phyloP scores from a whole-genome alignment of 495 filamentous ascomycete species.

The Hypoxylon fuscum region DNA sequence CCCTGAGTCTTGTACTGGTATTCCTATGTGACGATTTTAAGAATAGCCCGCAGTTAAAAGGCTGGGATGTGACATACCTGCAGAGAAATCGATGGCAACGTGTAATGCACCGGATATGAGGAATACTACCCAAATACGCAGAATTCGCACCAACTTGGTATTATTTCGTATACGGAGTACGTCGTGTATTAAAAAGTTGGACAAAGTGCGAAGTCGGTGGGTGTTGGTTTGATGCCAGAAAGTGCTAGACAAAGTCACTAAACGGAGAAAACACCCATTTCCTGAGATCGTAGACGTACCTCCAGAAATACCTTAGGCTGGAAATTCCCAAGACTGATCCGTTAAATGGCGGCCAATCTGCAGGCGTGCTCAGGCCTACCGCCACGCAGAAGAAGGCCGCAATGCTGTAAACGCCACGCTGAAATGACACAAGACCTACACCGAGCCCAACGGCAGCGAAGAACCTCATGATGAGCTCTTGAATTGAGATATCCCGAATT shows the following conservation, averaged over 20 bases:
- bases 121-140: constrained; percentile 12
- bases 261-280: no score
- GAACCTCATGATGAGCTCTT: constrained; percentile 20
- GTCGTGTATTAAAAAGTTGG: constrained; percentile 16
- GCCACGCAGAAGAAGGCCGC: constrained; percentile 19
- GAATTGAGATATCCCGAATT: constrained; percentile 13
- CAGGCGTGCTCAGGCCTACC: constrained; percentile 5
- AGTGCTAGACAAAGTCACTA: constrained; percentile 3
- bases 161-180: constrained; percentile 4
- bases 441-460: constrained; percentile 20
- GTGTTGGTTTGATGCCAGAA: constrained; percentile 25
- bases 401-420: constrained; percentile 12
- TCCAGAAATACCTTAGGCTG: constrained; percentile 21
- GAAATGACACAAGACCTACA: constrained; percentile 15
- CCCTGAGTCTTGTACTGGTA: constrained; percentile 13
- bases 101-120: constrained; percentile 16
- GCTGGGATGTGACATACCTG: constrained; percentile 3
- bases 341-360: constrained; percentile 19
- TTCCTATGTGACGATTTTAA: constrained; percentile 1
- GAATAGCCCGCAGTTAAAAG: no score
- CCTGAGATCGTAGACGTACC: not conserved
- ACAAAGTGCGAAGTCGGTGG: constrained; percentile 9
- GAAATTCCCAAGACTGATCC: constrained; percentile 8
- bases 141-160: not conserved
- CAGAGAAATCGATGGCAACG: constrained; percentile 17